A percentile compares a stretch with the other conserved stretches of the same genome.
These are phyloP conservation scores for Pichia inconspicua DNA, from an alignment of 1,139 yeast genomes.

Conservation along the genomic window DNA sequence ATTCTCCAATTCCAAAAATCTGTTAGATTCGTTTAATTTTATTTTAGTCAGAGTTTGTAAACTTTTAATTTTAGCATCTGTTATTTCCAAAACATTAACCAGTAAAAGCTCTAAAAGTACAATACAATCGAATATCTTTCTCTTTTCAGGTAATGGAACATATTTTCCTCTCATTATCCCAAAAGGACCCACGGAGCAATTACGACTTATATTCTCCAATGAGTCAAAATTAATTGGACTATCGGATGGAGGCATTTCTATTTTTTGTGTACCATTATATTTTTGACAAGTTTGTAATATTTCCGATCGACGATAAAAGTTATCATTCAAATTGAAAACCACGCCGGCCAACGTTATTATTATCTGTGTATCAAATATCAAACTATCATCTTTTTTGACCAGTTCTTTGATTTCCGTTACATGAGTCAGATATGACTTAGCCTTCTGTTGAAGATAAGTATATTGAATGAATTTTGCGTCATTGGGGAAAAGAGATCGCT, in stretches of 20 bases:
- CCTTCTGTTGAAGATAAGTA: constrained; percentile 27
- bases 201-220: constrained; percentile 22
- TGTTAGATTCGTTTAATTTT: neutral
- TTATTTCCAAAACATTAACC: constrained; percentile 31
- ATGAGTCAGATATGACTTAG: constrained; percentile 17
- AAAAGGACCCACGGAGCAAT: constrained; percentile 8
- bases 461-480: constrained; percentile 28
- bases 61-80: constrained; percentile 2
- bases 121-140: constrained; percentile 32
- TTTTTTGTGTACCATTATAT: constrained; percentile 33
- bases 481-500: constrained; percentile 7
- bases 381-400: constrained; percentile 7
- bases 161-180: constrained; percentile 7
- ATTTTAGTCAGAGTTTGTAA: neutral
- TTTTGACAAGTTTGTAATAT: constrained; percentile 36
- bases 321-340: constrained; percentile 43
- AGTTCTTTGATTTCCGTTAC: constrained; percentile 22
- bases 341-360: constrained; percentile 36
- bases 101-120: constrained; percentile 33
- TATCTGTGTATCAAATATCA: constrained; percentile 26
- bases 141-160: constrained; percentile 18
- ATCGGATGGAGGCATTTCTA: constrained; percentile 24
- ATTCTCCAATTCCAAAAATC: constrained; percentile 10
- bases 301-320: constrained; percentile 37
- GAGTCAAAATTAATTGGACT: constrained; percentile 29